A percentile compares a stretch with the other conserved stretches of the same genome.
phyloP scores from a whole-genome alignment of 768 basidiomycete species.

The Xanthoconium stramineum region DNA sequence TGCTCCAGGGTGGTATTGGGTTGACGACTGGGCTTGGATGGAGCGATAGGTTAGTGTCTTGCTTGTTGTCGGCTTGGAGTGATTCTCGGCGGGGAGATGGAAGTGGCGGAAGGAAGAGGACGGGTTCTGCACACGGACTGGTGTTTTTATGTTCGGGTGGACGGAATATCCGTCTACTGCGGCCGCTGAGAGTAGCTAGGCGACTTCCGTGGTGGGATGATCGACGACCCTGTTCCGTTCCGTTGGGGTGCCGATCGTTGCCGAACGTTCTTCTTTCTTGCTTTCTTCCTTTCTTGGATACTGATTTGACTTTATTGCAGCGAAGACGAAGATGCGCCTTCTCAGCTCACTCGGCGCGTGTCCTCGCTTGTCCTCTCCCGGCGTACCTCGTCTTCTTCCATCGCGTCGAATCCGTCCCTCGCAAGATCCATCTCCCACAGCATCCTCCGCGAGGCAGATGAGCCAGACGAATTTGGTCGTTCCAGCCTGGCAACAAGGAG shows the following conservation, averaged over 20 bases:
- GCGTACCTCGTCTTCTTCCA: slow-evolving; percentile 44
- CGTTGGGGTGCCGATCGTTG: slow-evolving; percentile 1
- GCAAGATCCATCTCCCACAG: slow-evolving; percentile 28
- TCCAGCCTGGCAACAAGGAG: slow-evolving; percentile 15
- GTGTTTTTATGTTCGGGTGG: slow-evolving; percentile 12
- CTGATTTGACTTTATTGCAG: slow-evolving; percentile 31
- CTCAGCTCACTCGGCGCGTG: slow-evolving; percentile 59
- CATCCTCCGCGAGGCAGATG: slow-evolving; percentile 31
- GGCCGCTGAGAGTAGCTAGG: not conserved
- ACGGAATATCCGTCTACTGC: slow-evolving; percentile 6
- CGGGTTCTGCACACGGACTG: not conserved
- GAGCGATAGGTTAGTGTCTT: slow-evolving; percentile 59
- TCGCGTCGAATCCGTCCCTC: slow-evolving; percentile 26
- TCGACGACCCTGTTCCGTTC: slow-evolving; percentile 2
- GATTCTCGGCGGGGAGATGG: not conserved
- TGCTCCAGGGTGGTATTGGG: slow-evolving; percentile 61
- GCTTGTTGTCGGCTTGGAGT: not conserved
- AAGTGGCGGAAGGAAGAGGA: not conserved
- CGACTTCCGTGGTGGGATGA: slow-evolving; percentile 4
- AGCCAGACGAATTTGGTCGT: slow-evolving; percentile 29
- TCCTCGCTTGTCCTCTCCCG: slow-evolving; percentile 53
- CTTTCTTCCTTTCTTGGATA: slow-evolving; percentile 2
- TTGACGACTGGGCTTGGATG: slow-evolving; percentile 71
- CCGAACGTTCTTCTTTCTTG: slow-evolving; percentile 8
- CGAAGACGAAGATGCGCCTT: slow-evolving; percentile 73